Evolutionary conservation across 139 green algal species (phyloP).

Genomic region (Yamagishiella unicocca): DNA sequence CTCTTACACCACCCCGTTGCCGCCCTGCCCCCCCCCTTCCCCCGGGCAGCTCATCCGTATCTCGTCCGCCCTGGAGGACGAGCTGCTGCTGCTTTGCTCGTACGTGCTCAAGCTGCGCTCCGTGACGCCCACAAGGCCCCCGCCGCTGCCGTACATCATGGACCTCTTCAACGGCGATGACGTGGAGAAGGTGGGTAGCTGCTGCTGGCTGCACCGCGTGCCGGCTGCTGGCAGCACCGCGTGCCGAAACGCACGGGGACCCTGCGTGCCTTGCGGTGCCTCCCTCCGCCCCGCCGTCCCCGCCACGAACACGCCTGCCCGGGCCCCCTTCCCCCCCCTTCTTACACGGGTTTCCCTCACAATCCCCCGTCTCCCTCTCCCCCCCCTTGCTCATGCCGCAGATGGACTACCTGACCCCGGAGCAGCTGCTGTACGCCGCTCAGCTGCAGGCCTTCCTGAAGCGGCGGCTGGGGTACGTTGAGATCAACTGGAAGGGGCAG

Average conservation of each 20-base stretch:
- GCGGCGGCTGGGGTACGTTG: slow-evolving; percentile 47
- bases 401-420: slow-evolving; percentile 36
- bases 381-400: not conserved
- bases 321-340: not conserved
- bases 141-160: slow-evolving; percentile 22
- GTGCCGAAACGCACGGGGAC: too few species aligned
- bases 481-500: slow-evolving; percentile 49
- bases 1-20: too few species aligned
- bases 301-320: too few species aligned
- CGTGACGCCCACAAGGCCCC: not conserved
- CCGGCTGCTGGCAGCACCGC: too few species aligned
- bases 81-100: slow-evolving; percentile 43
- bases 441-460: slow-evolving; percentile 17
- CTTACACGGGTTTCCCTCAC: not conserved
- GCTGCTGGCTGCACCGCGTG: too few species aligned
- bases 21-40: not conserved
- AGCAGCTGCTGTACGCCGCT: slow-evolving; percentile 13
- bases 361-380: not conserved
- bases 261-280: too few species aligned
- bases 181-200: slow-evolving; percentile 12
- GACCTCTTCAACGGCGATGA: slow-evolving; percentile 14
- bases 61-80: not conserved
- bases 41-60: not conserved
- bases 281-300: too few species aligned
- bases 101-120: slow-evolving; percentile 53